Base-by-base conservation (phyloP, 345 rosid species). In the Populus euphratica region DNA sequence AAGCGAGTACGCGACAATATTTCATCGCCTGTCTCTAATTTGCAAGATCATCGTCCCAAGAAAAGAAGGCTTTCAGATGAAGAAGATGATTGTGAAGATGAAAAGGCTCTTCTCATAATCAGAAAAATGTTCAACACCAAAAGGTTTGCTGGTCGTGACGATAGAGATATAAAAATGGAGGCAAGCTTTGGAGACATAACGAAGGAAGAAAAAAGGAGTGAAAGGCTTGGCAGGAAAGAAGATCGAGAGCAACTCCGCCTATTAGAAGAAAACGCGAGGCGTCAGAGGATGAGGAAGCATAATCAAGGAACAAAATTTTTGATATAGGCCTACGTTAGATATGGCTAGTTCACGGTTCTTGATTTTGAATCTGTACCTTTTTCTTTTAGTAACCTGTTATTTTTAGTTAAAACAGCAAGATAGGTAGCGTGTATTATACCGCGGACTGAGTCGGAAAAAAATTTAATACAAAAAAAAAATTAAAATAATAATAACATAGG, bases 121-220 rank as follows among this genome's bases (percentile, higher is more conserved):
- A 88, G 95, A 83, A 59, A 77, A 69, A 87, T 92, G 89, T 88
- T 90, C 38, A 77, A 77, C n/a, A 87, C 87, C 8, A 39, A 81
- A 25, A 85, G 81, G 73, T 89, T 27, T 76, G 78, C 85, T 5
- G 81, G 69, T 20, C 76, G 76, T 36, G 86, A 87, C 59, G 92
- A 84, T 77, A 90, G 86, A 64, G 92, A 85, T 78, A 73, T 85
- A 50, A 83, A 86, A 83, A 93, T 92, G 99, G 99, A 92, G 83
- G 91, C 97, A 23, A 86, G 81, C 75, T 93, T 77, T 47, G 94
- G 86, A 0, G 97, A 91, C 74, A 92, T 92, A 31, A 72, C 80
- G 87, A 80, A 54, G 80, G 96, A 95, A 79, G 98, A 93, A 81
- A 85, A 73, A 73, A 69, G 87, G 81, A 93, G 98, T 83, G 92